phyloP scores from a whole-genome alignment of 177 flowering plant genomes.

The Vitis hybrid region DNA sequence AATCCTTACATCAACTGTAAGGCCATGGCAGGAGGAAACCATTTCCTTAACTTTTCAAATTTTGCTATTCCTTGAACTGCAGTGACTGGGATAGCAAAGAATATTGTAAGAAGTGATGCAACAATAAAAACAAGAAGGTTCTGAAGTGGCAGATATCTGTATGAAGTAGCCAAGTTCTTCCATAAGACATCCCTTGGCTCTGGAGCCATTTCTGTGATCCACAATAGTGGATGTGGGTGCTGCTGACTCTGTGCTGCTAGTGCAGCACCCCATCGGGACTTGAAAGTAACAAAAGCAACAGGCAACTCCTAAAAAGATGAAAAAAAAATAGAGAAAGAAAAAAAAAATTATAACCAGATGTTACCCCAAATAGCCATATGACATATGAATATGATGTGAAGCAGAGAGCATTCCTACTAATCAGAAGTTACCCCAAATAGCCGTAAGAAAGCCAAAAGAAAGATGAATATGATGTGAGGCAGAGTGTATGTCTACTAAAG shows the following conservation, averaged over 20 bases:
- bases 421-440: too few relatives aligned
- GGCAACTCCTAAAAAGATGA: conserved; percentile 64
- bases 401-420: neutral
- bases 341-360: too few relatives aligned
- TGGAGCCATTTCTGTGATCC: conserved; percentile 83
- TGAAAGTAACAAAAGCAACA: conserved; percentile 84
- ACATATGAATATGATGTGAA: too few relatives aligned
- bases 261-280: conserved; percentile 73
- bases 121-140: conserved; percentile 52
- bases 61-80: conserved; percentile 93
- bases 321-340: neutral
- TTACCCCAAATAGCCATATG: too few relatives aligned
- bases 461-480: too few relatives aligned
- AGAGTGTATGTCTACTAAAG: too few relatives aligned
- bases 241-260: conserved; percentile 82
- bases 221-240: conserved; percentile 69
- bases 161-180: conserved; percentile 64
- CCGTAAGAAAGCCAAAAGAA: too few relatives aligned
- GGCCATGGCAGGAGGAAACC: conserved; percentile 94
- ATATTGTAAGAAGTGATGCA: conserved; percentile 66
- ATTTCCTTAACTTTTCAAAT: conserved; percentile 74
- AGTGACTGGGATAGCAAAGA: conserved; percentile 86
- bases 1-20: conserved; percentile 69
- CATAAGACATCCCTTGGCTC: conserved; percentile 91
- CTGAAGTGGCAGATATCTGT: conserved; percentile 40